phyloP scores from a whole-genome alignment of 495 filamentous ascomycete genomes.

The Penicillium paxilli region DNA sequence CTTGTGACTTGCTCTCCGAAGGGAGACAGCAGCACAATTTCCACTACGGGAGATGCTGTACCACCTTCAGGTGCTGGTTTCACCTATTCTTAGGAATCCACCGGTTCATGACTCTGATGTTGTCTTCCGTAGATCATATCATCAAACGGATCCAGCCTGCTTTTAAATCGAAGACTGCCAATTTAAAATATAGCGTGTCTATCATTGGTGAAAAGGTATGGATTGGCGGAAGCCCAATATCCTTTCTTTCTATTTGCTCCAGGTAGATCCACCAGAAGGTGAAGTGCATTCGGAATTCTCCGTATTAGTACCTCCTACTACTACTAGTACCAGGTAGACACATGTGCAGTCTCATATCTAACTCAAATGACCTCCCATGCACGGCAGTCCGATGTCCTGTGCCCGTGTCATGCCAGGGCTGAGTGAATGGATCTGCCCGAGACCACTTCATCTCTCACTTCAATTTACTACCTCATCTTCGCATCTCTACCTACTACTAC shows the following conservation, averaged over 20 bases:
- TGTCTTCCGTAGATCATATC: neutral
- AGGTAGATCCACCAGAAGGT: neutral
- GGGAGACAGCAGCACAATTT: neutral
- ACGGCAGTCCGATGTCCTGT: neutral
- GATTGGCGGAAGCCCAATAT: neutral
- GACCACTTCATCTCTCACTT: too few relatives aligned
- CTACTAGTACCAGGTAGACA: too few relatives aligned
- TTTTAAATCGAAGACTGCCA: neutral
- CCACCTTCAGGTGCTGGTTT: neutral
- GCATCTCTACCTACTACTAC: too few relatives aligned
- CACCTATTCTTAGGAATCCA: conserved; percentile 1
- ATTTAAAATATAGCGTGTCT: neutral
- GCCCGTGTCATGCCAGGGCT: neutral
- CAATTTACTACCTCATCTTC: too few relatives aligned
- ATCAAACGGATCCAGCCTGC: conserved; percentile 2
- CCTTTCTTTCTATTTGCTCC: neutral
- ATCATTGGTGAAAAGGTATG: neutral
- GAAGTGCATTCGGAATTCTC: neutral
- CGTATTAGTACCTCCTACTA: too few relatives aligned
- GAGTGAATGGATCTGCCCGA: neutral
- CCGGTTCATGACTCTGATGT: neutral
- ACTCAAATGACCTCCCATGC: neutral
- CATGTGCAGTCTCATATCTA: neutral
- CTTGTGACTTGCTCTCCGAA: neutral
- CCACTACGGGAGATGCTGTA: neutral